Evolutionary conservation across 1,139 yeast genomes (phyloP).

Genomic region (Hyphopichia khmerensis): DNA sequence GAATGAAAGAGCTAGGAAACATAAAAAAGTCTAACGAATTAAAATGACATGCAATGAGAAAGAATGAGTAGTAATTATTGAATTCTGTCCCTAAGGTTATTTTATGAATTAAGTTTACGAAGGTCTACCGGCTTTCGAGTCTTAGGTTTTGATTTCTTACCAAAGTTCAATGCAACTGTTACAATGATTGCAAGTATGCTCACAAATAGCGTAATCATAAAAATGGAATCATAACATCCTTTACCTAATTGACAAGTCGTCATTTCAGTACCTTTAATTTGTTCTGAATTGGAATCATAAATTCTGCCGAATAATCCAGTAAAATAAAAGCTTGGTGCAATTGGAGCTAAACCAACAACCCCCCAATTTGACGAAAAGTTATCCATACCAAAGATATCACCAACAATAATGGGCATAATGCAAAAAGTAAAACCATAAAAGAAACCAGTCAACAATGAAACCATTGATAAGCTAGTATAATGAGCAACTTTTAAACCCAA

Average conservation of each 20-base stretch:
- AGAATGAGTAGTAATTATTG: too few species aligned
- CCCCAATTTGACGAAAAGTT: constrained; percentile 62
- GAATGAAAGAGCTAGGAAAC: too few species aligned
- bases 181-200: constrained; percentile 21
- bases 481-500: constrained; percentile 31
- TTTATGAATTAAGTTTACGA: constrained; percentile 1
- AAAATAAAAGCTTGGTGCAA: constrained; percentile 49
- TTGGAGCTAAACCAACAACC: constrained; percentile 52
- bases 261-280: constrained; percentile 13
- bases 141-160: constrained; percentile 7
- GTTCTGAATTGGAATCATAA: constrained; percentile 44
- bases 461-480: constrained; percentile 30
- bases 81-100: background rate
- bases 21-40: background rate
- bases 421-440: constrained; percentile 61
- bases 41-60: background rate
- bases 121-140: background rate
- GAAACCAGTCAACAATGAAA: constrained; percentile 49
- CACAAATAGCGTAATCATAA: constrained; percentile 33
- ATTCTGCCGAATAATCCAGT: constrained; percentile 52
- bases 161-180: constrained; percentile 26
- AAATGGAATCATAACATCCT: constrained; percentile 45
- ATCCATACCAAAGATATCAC: constrained; percentile 56
- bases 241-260: constrained; percentile 37
- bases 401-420: constrained; percentile 56